Evolutionary conservation across 1,139 yeast genomes (phyloP).

Genomic region (Diutina catenulata): DNA sequence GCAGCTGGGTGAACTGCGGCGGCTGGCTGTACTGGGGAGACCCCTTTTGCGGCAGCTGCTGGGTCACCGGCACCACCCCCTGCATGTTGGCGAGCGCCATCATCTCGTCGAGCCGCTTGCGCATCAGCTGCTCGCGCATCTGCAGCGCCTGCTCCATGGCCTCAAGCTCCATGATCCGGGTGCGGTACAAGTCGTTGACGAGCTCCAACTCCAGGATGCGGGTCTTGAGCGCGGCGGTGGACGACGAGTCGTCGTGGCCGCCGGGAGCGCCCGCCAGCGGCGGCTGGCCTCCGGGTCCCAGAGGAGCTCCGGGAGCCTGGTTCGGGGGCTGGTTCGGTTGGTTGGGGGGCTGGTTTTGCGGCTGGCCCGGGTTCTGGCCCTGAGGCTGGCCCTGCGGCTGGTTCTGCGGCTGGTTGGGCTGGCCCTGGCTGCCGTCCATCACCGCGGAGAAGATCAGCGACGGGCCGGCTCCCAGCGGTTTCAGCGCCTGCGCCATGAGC

Average conservation of each 20-base stretch:
- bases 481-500: constrained; percentile 1
- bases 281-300: background rate
- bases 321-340: background rate
- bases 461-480: background rate
- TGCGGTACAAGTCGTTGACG: constrained; percentile 75
- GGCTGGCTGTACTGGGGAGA: background rate
- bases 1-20: no score
- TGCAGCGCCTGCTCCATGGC: constrained; percentile 51
- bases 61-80: background rate
- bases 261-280: background rate
- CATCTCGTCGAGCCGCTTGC: constrained; percentile 38
- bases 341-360: background rate
- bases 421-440: background rate
- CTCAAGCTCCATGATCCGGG: constrained; percentile 75
- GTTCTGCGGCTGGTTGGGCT: background rate
- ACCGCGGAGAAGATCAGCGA: constrained; percentile 3
- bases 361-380: background rate
- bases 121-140: constrained; percentile 37
- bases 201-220: constrained; percentile 82
- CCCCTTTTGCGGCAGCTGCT: background rate
- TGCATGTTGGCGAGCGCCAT: constrained; percentile 7
- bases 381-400: background rate
- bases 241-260: background rate
- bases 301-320: background rate
- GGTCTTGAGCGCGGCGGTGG: constrained; percentile 52